These are phyloP conservation scores for Linderina pennispora DNA, from an alignment of 192 early-diverging fungal species.

Conservation along the genomic window DNA sequence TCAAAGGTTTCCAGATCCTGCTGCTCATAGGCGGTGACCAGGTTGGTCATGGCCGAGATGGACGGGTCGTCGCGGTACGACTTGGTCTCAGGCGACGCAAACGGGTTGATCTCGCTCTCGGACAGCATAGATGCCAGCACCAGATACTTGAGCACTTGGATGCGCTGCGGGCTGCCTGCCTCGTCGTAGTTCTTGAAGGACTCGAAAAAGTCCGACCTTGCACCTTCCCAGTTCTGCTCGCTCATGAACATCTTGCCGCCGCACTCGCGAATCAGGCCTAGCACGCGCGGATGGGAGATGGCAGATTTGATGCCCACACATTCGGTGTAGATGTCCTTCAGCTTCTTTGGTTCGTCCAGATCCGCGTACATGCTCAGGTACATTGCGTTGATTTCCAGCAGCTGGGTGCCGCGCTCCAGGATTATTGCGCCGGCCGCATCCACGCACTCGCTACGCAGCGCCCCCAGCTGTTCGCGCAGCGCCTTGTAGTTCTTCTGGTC, in stretches of 20 bases:
- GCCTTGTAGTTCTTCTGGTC: conserved; percentile 17
- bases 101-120: conserved; percentile 92
- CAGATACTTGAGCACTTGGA: conserved; percentile 91
- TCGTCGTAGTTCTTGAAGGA: conserved; percentile 98
- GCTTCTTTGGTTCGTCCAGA: conserved; percentile 76
- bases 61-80: conserved; percentile 91
- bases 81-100: conserved; percentile 96
- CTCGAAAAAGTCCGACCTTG: conserved; percentile 93
- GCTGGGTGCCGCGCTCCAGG: conserved; percentile 87
- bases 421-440: conserved; percentile 15
- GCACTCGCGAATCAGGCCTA: conserved; percentile 95
- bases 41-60: conserved; percentile 88
- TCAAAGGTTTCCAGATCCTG: conserved; percentile 88
- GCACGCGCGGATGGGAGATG: conserved; percentile 92
- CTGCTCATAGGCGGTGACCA: conserved; percentile 86
- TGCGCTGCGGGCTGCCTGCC: conserved; percentile 87
- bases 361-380: conserved; percentile 95
- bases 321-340: conserved; percentile 89
- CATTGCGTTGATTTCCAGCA: conserved; percentile 91
- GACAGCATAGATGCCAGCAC: conserved; percentile 96
- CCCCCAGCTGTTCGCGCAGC: conserved; percentile 8
- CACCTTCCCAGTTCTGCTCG: conserved; percentile 87
- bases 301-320: conserved; percentile 85
- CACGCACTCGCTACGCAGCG: conserved; percentile 14
- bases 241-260: conserved; percentile 98